Evolutionary conservation across 257 asterid species (phyloP).

Genomic region (Parsonsia alboflavescens): DNA sequence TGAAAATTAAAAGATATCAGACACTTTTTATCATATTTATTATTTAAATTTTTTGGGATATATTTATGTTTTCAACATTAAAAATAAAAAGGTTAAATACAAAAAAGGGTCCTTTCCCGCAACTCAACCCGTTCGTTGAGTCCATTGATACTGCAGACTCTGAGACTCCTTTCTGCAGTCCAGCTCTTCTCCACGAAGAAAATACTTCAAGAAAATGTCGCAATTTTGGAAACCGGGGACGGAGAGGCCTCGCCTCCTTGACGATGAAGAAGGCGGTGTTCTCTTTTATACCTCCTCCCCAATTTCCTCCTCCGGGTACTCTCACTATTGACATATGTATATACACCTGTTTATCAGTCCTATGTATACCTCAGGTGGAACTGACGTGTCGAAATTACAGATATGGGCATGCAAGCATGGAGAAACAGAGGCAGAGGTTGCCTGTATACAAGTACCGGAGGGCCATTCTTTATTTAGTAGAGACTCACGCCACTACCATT

Average conservation of each 20-base stretch:
- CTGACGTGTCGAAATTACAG: slow-evolving; percentile 23
- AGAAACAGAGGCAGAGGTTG: slow-evolving; percentile 67
- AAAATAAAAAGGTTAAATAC: too few species aligned
- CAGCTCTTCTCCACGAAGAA: not conserved
- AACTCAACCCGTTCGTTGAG: too few species aligned
- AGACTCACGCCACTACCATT: slow-evolving; percentile 82
- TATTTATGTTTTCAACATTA: too few species aligned
- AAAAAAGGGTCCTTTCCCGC: too few species aligned
- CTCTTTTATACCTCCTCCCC: slow-evolving; percentile 47
- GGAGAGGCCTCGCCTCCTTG: slow-evolving; percentile 73
- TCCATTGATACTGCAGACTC: too few species aligned
- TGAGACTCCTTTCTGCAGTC: too few species aligned
- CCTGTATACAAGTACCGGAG: slow-evolving; percentile 72
- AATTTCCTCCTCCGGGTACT: slow-evolving; percentile 66
- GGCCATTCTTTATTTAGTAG: slow-evolving; percentile 71
- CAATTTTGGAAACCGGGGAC: slow-evolving; percentile 93
- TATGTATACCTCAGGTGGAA: not conserved
- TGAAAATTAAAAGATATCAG: too few species aligned
- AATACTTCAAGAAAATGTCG: slow-evolving; percentile 33
- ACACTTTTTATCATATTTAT: too few species aligned
- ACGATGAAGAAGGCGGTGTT: slow-evolving; percentile 96
- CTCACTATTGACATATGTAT: too few species aligned
- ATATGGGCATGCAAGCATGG: slow-evolving; percentile 55
- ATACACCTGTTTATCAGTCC: not conserved
- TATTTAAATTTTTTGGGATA: too few species aligned